A percentile compares a stretch with the other conserved stretches of the same genome.
phyloP scores from a whole-genome alignment of 768 basidiomycete genomes.

The Paxillus rubicundulus region DNA sequence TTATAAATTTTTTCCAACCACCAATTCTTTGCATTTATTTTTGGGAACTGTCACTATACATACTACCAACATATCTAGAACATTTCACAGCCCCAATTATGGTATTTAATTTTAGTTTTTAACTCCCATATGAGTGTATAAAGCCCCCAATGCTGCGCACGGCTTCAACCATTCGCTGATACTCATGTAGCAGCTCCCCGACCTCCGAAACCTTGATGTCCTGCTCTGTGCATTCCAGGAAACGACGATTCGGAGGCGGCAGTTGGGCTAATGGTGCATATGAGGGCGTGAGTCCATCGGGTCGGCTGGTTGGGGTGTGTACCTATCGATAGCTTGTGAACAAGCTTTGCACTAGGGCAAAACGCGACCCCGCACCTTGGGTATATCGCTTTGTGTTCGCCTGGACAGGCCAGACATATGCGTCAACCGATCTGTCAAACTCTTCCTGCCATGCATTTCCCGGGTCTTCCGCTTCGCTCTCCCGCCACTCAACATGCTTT shows the following conservation, averaged over 20 bases:
- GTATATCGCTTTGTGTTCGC: slow-evolving; percentile 33
- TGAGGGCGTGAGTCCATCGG: slow-evolving; percentile 39
- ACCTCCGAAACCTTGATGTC: slow-evolving; percentile 84
- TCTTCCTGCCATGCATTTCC: too few relatives aligned
- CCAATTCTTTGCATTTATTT: too few relatives aligned
- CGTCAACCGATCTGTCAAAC: slow-evolving; percentile 51
- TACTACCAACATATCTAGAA: too few relatives aligned
- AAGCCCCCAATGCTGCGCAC: slow-evolving; percentile 53
- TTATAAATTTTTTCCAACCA: too few relatives aligned
- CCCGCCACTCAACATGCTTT: too few relatives aligned
- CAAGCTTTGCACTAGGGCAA: slow-evolving; percentile 22
- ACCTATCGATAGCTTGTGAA: neutral
- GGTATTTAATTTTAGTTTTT: too few relatives aligned
- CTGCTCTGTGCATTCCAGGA: slow-evolving; percentile 67
- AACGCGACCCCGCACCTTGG: slow-evolving; percentile 31
- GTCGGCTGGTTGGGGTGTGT: slow-evolving; percentile 13
- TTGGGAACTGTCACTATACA: too few relatives aligned
- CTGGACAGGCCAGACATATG: slow-evolving; percentile 46
- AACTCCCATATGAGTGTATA: too few relatives aligned
- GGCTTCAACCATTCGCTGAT: slow-evolving; percentile 72
- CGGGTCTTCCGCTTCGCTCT: too few relatives aligned
- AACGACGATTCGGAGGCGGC: slow-evolving; percentile 64
- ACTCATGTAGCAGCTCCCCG: slow-evolving; percentile 75
- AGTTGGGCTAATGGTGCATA: slow-evolving; percentile 43
- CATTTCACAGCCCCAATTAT: too few relatives aligned